Base-by-base conservation (phyloP, 176 grass and related monocot genomes). In the Eragrostis curvula region DNA sequence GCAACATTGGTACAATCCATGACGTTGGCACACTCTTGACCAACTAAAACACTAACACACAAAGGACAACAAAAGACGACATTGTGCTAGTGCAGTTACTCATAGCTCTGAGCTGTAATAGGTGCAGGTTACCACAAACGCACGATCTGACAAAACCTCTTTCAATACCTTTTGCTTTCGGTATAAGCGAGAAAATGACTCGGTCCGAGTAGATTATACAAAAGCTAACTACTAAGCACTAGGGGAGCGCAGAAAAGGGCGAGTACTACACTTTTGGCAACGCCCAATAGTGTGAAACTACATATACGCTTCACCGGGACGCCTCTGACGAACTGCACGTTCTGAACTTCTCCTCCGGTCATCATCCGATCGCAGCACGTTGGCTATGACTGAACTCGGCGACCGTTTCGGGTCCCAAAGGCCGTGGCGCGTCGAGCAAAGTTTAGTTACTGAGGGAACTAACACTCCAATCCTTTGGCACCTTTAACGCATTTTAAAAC, bases 331-430 rank as follows among this genome's bases (percentile, higher is more conserved):
- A 84, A 50, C 15, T 14, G n/a, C 81, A 84, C 68, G 42, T 84
- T 73, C 51, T 12, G 44, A 39, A 27, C 29, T 55, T 68, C 11
- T 55, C 59, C 45, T 25, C 50, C 61, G 12, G 47, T 14, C n/a
- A 80, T 68, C 46, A 80, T 68, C 46, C 2, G 75, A 74, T 40
- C 24, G 48, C 5, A 44, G 41, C 60, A 68, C 81, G 64, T 67
- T 79, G 67, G 47, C 40, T 28, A 13, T 15, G 21, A 47, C 6
- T n/a, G 47, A 76, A 57, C 5, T 13, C 43, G 45, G 17, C 14
- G 77, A 56, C 77, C 55, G 39, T 77, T 81, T 69, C 71, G 82
- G 27, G 5, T 42, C 77, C 78, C 83, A 51, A 81, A 85, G 70
- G 77, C 36, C 82, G 59, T 20, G n/a, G n/a, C n/a, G 50, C 43